Evolutionary conservation across 1,139 yeast genomes (phyloP).

Genomic region (Candida sp.): DNA sequence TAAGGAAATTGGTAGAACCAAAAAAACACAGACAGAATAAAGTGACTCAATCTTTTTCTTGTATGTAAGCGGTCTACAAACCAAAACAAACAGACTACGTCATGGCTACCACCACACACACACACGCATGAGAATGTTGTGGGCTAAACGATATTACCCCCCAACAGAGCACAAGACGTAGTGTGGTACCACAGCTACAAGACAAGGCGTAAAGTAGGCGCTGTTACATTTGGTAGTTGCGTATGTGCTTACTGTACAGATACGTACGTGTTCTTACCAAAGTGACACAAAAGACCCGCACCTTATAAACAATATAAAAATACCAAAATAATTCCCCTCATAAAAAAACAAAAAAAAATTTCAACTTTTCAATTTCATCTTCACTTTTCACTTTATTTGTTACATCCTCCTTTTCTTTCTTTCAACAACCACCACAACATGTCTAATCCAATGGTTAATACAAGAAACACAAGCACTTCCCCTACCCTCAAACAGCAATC

Average conservation of each 20-base stretch:
- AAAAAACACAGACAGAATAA: too few relatives aligned
- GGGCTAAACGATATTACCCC: too few relatives aligned
- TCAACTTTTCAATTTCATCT: not conserved
- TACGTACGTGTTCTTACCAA: not conserved
- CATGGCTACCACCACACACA: too few relatives aligned
- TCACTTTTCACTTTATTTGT: not conserved
- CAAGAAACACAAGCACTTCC: not conserved
- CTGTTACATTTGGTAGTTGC: not conserved
- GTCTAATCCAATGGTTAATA: not conserved
- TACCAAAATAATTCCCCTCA: not conserved
- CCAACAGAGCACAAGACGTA: too few relatives aligned
- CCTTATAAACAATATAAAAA: not conserved
- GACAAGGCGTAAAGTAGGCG: not conserved
- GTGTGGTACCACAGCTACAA: too few relatives aligned
- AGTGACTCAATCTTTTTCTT: too few relatives aligned
- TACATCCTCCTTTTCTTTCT: not conserved
- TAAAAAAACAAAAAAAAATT: not conserved
- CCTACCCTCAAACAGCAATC: not conserved
- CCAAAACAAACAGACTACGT: too few relatives aligned
- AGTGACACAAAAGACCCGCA: not conserved
- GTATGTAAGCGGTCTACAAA: too few relatives aligned
- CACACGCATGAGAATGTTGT: too few relatives aligned
- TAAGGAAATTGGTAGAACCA: too few relatives aligned
- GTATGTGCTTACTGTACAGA: not conserved
- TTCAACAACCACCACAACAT: not conserved